phyloP scores from a whole-genome alignment of 176 grass and related monocot genomes.

The Pharus latifolius region DNA sequence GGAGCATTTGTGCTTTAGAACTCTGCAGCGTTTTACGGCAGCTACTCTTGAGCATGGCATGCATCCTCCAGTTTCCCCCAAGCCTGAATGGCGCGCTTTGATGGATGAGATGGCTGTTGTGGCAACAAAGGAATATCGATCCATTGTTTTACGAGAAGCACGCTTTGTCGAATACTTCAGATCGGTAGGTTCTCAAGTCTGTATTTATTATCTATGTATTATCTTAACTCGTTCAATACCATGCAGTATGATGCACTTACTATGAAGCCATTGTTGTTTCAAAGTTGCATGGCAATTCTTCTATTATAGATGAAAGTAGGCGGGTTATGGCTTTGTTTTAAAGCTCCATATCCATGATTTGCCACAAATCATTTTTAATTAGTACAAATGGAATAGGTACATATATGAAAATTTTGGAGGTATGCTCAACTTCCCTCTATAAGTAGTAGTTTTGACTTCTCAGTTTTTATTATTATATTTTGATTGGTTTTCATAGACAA shows the following conservation, averaged over 20 bases:
- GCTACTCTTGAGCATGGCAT: slow-evolving; percentile 91
- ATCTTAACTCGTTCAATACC: not conserved
- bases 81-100: slow-evolving; percentile 65
- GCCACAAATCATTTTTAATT: no score
- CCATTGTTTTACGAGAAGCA: slow-evolving; percentile 51
- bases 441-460: no score
- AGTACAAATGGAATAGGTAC: no score
- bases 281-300: not conserved
- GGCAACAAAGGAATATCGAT: slow-evolving; percentile 61
- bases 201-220: not conserved
- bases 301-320: no score
- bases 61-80: slow-evolving; percentile 62
- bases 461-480: no score
- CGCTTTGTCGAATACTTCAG: slow-evolving; percentile 85
- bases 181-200: slow-evolving; percentile 29
- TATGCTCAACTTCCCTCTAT: no score
- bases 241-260: not conserved
- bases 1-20: slow-evolving; percentile 72
- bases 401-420: no score
- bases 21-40: slow-evolving; percentile 70
- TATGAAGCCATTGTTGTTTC: not conserved
- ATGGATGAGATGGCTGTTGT: slow-evolving; percentile 80
- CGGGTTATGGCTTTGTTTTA: no score
- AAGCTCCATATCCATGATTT: no score
- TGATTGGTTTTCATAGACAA: no score